These are phyloP conservation scores for Nakaseomyces kungkrabaensis DNA, from an alignment of 1,139 yeast genomes.

Conservation along the genomic window DNA sequence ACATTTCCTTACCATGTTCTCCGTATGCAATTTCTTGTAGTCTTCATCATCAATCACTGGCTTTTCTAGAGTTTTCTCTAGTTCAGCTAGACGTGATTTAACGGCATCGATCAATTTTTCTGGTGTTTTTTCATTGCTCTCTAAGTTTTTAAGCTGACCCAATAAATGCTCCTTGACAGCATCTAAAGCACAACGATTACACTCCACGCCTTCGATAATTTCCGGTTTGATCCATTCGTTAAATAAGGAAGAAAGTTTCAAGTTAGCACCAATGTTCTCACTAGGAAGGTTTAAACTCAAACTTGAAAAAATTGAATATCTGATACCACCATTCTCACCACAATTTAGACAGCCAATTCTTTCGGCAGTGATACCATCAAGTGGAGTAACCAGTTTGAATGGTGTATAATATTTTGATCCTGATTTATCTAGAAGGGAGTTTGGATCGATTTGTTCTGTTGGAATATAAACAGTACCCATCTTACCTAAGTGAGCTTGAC, in stretches of 20 bases:
- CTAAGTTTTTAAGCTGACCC: conserved; percentile 33
- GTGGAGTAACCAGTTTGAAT: conserved; percentile 65
- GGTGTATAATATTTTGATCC: conserved; percentile 38
- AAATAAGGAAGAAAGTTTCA: conserved; percentile 47
- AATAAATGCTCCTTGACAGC: conserved; percentile 47
- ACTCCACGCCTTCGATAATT: conserved; percentile 82
- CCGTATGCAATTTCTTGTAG: conserved; percentile 63
- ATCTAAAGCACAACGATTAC: conserved; percentile 76
- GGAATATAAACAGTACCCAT: conserved; percentile 61
- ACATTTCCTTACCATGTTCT: conserved; percentile 64
- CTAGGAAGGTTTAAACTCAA: conserved; percentile 61
- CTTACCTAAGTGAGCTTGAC: conserved; percentile 43
- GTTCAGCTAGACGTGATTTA: conserved; percentile 41
- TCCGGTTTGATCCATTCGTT: conserved; percentile 72
- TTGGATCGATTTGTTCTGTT: conserved; percentile 65
- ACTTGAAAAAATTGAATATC: conserved; percentile 75
- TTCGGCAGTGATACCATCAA: conserved; percentile 79
- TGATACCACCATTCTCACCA: conserved; percentile 88
- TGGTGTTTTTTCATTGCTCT: conserved; percentile 16
- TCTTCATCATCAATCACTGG: conserved; percentile 72
- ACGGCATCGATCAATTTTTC: conserved; percentile 41
- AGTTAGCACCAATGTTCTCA: conserved; percentile 33
- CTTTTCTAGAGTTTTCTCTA: conserved; percentile 48
- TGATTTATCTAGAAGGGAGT: conserved; percentile 28
- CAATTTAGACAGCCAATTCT: conserved; percentile 81